Evolutionary conservation across 257 asterid species (phyloP).

Genomic region (Vinca minor): DNA sequence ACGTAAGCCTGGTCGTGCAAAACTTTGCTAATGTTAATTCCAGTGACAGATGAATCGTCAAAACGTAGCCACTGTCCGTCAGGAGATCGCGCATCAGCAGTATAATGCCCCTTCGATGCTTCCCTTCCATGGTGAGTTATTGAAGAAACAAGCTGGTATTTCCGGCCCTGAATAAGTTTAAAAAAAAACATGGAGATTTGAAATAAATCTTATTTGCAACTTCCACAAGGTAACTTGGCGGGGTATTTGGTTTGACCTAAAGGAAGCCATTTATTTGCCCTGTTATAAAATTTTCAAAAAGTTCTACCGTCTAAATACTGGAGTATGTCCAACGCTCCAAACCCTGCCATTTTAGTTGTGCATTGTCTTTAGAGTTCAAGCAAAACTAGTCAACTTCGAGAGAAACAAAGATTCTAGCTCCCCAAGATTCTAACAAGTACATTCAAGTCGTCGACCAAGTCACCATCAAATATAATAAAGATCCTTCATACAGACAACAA

Average conservation of each 20-base stretch:
- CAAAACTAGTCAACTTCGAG: not conserved
- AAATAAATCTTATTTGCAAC: conserved; percentile 4
- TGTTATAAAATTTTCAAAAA: not conserved
- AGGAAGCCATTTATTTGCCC: not conserved
- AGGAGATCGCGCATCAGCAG: conserved; percentile 55
- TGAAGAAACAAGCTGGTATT: conserved; percentile 67
- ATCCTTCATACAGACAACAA: no score
- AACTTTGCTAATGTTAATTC: conserved; percentile 47
- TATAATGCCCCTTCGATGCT: conserved; percentile 89
- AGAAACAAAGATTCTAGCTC: not conserved
- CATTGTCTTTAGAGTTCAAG: not conserved
- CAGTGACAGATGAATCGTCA: conserved; percentile 64
- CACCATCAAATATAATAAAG: no score
- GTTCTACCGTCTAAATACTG: not conserved
- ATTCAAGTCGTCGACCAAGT: not conserved
- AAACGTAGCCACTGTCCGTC: conserved; percentile 76
- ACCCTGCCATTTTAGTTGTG: not conserved
- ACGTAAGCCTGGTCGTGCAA: conserved; percentile 78
- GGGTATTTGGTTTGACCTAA: not conserved
- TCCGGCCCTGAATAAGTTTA: conserved; percentile 51
- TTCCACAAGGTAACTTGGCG: not conserved
- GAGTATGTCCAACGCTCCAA: not conserved
- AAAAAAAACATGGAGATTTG: not conserved
- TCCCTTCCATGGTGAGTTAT: conserved; percentile 89
- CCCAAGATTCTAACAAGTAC: not conserved